Evolutionary conservation across 768 basidiomycete genomes (phyloP), one percentile per base, ranked within the genome.

Genomic region (Daedalea quercina): DNA sequence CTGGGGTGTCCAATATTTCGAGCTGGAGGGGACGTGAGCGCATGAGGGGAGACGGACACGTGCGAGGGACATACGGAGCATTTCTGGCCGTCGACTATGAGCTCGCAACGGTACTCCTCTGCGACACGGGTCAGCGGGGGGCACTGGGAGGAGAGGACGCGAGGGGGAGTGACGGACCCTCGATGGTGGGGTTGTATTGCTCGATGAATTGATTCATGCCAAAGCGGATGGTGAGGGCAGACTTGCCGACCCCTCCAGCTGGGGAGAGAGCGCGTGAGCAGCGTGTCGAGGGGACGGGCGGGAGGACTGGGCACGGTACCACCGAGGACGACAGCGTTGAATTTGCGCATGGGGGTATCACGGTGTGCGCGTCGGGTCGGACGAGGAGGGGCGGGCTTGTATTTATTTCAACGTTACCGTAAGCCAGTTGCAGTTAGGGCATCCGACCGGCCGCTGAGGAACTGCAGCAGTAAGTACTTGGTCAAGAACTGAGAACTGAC

Each of bases 191-290:
- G 64, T 91, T 86, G 65, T 90, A 90, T 57, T 78, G 78, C 60
- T 87, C 84, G 26, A 87, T 71, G 66, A 89, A 90, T 42, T 78
- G 74, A 65, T 87, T 80, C 58, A 77, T 77, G 44, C 89, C 80
- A 65, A 85, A 90, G 54, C 87, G 80, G 60, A 89, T 83, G 64
- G 88, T 90, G 31, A 93, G 74, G 12, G 90, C 88, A 23, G 89
- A 91, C 69, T 93, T 93, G 45, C 90, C 90, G 50, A 93, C 90
- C 22, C 90, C 90, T 62, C 90, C 90, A 63, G 89, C 89, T 90
- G 59, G 13, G 40, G 31, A 33, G 15, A 17, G 11, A 42, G 44
- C 42, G 34, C 56, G 57, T 35, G 19, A 25, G 55, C 9, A n/a
- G n/a, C n/a, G n/a, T n/a, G n/a, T n/a, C n/a, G 9, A 24, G 22